Evolutionary conservation across 257 asterid genomes (phyloP).

Genomic region (Solanum ossicruentum): DNA sequence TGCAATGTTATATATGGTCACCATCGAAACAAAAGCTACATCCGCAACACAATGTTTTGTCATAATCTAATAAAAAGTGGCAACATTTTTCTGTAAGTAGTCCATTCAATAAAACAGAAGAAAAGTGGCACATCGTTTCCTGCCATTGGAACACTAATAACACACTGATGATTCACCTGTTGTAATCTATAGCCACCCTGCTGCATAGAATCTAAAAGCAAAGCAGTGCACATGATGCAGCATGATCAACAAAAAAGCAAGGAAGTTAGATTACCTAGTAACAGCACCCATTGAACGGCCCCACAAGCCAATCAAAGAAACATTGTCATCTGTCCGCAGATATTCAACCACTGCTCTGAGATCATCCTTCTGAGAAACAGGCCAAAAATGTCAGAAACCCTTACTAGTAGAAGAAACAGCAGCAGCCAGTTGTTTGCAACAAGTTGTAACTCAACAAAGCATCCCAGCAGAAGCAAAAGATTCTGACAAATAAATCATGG

Average conservation of each 20-base stretch:
- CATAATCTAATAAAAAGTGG: background rate
- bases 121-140: background rate
- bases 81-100: background rate
- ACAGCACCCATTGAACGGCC: slow-evolving; percentile 99
- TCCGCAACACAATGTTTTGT: background rate
- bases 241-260: background rate
- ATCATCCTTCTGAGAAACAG: slow-evolving; percentile 67
- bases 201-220: background rate
- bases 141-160: background rate
- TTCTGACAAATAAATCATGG: background rate
- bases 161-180: background rate
- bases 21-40: background rate
- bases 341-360: slow-evolving; percentile 74
- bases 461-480: background rate
- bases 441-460: background rate
- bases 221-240: background rate
- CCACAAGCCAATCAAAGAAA: slow-evolving; percentile 85
- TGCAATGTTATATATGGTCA: background rate
- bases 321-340: slow-evolving; percentile 69
- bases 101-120: background rate
- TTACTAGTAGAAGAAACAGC: background rate
- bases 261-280: slow-evolving; percentile 42
- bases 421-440: background rate
- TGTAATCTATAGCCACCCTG: background rate
- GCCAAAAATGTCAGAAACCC: slow-evolving; percentile 2